Conservation (phyloP, 805 yeast species). For the Candida succiphila region DNA sequence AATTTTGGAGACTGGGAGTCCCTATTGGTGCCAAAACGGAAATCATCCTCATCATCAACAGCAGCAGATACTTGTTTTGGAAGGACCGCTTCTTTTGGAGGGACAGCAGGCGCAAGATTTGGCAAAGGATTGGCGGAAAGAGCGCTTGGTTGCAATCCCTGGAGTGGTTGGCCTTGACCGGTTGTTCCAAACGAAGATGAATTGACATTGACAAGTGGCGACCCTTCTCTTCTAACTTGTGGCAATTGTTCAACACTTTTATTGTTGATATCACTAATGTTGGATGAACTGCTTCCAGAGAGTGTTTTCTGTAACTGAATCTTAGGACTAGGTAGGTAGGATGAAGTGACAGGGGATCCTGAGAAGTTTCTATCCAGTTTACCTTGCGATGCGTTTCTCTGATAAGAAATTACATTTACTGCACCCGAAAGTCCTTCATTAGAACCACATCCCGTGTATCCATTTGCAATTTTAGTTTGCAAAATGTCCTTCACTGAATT, state of each 20-base stretch:
- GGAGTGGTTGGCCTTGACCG: not conserved
- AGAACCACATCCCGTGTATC: slow-evolving; percentile 25
- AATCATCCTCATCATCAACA: not conserved
- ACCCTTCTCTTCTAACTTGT: too few species aligned
- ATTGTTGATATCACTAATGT: not conserved
- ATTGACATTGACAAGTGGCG: not conserved
- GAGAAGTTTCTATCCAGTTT: slow-evolving; percentile 11
- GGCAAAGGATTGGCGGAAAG: not conserved
- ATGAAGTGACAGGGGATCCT: not conserved
- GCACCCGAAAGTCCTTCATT: slow-evolving; percentile 51
- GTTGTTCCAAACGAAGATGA: not conserved
- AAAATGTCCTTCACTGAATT: slow-evolving; percentile 27
- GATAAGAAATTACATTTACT: slow-evolving; percentile 16
- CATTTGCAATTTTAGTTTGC: slow-evolving; percentile 19
- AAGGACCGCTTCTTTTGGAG: not conserved
- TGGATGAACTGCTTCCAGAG: not conserved
- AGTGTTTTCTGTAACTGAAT: not conserved
- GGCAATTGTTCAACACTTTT: not conserved
- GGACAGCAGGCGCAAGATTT: not conserved
- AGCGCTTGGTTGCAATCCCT: not conserved
- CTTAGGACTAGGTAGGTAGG: not conserved
- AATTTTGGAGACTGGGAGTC: slow-evolving; percentile 16
- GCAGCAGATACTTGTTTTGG: too few species aligned
- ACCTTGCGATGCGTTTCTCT: slow-evolving; percentile 17
- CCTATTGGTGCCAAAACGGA: not conserved